A percentile compares a stretch with the other conserved stretches of the same genome.
Conservation (phyloP, 2,329 filamentous ascomycete species). For the Cytospora mali region DNA sequence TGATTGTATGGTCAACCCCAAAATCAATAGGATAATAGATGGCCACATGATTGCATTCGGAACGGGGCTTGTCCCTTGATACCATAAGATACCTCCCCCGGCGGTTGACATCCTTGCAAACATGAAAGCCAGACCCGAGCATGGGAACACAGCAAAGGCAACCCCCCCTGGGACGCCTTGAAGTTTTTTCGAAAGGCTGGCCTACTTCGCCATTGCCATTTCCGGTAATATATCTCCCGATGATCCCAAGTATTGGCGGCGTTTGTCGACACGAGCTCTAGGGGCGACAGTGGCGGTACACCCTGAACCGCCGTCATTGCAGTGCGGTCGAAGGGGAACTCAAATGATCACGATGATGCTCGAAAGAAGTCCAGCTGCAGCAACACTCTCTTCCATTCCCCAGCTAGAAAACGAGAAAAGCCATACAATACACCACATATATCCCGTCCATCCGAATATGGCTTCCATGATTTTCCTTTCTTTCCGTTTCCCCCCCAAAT, state of each 20-base stretch:
- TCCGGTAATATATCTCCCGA: constrained; percentile 26
- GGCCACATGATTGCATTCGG: no score
- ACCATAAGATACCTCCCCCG: no score
- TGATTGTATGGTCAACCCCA: no score
- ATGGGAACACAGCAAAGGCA: constrained; percentile 4
- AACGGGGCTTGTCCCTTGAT: no score
- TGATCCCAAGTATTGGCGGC: constrained; percentile 31
- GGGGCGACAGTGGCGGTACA: not conserved
- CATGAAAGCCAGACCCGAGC: not conserved
- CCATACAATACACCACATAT: not conserved
- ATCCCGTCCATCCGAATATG: not conserved
- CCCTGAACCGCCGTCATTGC: not conserved
- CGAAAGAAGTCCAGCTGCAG: not conserved
- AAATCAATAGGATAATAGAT: no score
- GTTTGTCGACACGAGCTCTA: constrained; percentile 29
- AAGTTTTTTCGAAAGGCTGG: constrained; percentile 26
- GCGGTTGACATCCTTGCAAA: no score
- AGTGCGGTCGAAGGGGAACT: not conserved
- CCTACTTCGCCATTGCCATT: constrained; percentile 26
- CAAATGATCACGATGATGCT: not conserved
- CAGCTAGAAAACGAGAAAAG: not conserved
- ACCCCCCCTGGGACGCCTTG: constrained; percentile 9
- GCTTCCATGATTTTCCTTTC: not conserved
- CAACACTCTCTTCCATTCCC: constrained; percentile 12
- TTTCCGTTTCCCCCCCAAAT: not conserved